Percentiles rank a stretch among this genome's conserved stretches.
These are phyloP conservation scores for Eimeria sp. DNA, from an alignment of 169 alveolate species.

Conservation along the genomic window DNA sequence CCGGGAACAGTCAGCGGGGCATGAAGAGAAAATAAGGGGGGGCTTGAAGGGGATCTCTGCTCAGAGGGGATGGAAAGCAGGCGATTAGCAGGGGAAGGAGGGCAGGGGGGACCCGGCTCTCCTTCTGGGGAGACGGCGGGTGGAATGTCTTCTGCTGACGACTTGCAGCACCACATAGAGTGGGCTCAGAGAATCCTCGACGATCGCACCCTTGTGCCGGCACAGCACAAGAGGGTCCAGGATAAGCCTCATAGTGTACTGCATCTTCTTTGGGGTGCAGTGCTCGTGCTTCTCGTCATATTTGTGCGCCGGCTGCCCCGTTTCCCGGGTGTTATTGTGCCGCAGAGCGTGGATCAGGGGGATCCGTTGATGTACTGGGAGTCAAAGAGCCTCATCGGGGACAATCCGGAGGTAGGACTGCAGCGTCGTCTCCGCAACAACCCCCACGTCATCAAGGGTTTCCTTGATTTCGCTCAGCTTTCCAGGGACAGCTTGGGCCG, in stretches of 20 bases:
- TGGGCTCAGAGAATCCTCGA: conserved; percentile 31
- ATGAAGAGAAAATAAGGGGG: neutral
- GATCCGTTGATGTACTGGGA: conserved; percentile 59
- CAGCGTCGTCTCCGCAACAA: conserved; percentile 43
- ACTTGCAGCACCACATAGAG: conserved; percentile 3
- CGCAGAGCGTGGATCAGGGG: neutral
- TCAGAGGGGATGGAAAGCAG: neutral
- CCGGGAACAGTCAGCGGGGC: neutral
- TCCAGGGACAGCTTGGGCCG: conserved; percentile 55
- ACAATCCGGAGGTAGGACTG: conserved; percentile 22
- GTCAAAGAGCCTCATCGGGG: conserved; percentile 5
- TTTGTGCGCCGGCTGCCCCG: conserved; percentile 69
- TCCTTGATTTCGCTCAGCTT: conserved; percentile 28
- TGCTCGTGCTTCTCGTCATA: neutral
- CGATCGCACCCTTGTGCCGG: conserved; percentile 30
- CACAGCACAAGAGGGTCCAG: neutral
- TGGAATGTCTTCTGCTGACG: neutral
- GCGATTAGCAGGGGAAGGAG: neutral
- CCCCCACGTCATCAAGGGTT: neutral
- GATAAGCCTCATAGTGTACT: conserved; percentile 33
- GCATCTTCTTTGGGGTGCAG: conserved; percentile 42
- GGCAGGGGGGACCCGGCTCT: neutral
- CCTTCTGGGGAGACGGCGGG: neutral
- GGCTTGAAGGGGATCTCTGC: neutral
- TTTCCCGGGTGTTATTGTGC: conserved; percentile 12